A percentile compares a stretch with the other conserved stretches of the same genome.
phyloP scores from a whole-genome alignment of 257 asterid species.

The Eustoma russellianum region DNA sequence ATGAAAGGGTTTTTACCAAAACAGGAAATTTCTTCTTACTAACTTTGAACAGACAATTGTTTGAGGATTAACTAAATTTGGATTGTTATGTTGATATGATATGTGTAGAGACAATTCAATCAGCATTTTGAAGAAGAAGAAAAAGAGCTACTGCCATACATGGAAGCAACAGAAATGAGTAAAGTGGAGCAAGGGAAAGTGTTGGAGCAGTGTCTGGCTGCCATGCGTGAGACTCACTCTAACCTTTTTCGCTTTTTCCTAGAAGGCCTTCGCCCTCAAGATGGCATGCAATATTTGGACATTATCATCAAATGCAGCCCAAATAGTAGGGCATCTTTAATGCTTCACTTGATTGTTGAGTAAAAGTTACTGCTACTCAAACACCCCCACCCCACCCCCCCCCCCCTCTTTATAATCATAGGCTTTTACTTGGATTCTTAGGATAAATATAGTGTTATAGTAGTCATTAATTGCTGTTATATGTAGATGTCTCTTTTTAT shows the following conservation, averaged over 20 bases:
- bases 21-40: too few relatives aligned
- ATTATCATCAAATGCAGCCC: slow-evolving; percentile 62
- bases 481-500: too few relatives aligned
- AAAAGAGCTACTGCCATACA: slow-evolving; percentile 65
- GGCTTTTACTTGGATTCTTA: too few relatives aligned
- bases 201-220: slow-evolving; percentile 64
- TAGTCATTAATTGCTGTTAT: too few relatives aligned
- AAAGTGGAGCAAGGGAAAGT: slow-evolving; percentile 62
- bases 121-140: slow-evolving; percentile 86
- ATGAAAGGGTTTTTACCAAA: too few relatives aligned
- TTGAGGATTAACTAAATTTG: too few relatives aligned
- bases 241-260: slow-evolving; percentile 66
- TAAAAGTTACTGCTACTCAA: slow-evolving; percentile 6
- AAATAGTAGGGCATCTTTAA: slow-evolving; percentile 52
- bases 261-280: slow-evolving; percentile 88
- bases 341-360: slow-evolving; percentile 72
- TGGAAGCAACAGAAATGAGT: slow-evolving; percentile 82
- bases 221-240: slow-evolving; percentile 82
- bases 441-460: too few relatives aligned
- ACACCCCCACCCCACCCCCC: rapidly evolving
- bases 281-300: slow-evolving; percentile 82
- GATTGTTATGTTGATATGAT: background rate
- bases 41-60: background rate
- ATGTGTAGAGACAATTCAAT: slow-evolving; percentile 59
- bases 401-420: too few relatives aligned